phyloP scores from a whole-genome alignment of 1,284 basidiomycete genomes.

The Pholiota adiposa region DNA sequence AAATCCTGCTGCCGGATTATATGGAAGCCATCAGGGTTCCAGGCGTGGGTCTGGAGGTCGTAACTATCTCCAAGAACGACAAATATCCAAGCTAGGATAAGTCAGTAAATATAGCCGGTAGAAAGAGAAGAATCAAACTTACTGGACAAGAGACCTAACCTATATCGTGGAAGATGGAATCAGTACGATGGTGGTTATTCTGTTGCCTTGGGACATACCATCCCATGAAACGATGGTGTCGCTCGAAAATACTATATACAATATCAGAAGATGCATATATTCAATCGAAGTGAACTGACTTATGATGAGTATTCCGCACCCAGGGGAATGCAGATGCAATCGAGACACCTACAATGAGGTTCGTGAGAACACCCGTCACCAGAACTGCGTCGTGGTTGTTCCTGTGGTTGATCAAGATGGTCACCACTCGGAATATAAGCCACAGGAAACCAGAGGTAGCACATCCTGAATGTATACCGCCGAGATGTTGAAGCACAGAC shows the following conservation, averaged over 20 bases:
- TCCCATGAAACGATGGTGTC: conserved; percentile 72
- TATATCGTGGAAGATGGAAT: conserved; percentile 28
- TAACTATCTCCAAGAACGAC: conserved; percentile 72
- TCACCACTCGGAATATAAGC: conserved; percentile 61
- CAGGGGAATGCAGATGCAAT: conserved; percentile 70
- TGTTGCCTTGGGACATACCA: conserved; percentile 47
- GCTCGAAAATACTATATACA: conserved; percentile 59
- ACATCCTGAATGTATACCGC: conserved; percentile 75
- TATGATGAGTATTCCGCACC: conserved; percentile 70
- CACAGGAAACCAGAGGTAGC: conserved; percentile 65
- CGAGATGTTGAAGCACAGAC: conserved; percentile 66
- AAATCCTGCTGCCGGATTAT: conserved; percentile 74
- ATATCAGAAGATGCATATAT: neutral
- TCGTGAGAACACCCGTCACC: conserved; percentile 61
- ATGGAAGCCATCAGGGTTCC: conserved; percentile 59
- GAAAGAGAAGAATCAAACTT: conserved; percentile 26
- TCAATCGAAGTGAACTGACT: conserved; percentile 43
- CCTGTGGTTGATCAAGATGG: conserved; percentile 57
- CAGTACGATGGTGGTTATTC: conserved; percentile 1
- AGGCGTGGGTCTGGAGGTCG: conserved; percentile 56
- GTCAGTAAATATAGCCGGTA: conserved; percentile 1
- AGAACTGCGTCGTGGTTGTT: conserved; percentile 59
- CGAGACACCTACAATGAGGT: conserved; percentile 56
- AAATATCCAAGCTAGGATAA: conserved; percentile 57
- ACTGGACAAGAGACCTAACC: conserved; percentile 62